phyloP scores from a whole-genome alignment of 345 rosid species.

The Ceriops zippeliana region DNA sequence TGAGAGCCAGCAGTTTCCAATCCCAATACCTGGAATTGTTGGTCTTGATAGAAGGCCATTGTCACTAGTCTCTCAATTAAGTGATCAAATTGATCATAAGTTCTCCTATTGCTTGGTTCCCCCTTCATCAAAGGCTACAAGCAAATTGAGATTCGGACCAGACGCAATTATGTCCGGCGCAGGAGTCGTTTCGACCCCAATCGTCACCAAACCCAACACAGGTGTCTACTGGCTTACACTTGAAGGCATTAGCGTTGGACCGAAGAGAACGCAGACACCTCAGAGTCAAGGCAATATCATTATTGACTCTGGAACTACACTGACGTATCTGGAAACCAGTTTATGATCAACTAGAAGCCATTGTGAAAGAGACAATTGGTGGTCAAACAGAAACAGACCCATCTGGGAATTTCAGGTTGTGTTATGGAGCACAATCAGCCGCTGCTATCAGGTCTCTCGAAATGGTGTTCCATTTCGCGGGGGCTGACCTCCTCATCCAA shows the following conservation, averaged over 20 bases:
- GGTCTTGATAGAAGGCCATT: slow-evolving; percentile 3
- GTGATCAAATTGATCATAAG: slow-evolving; percentile 3
- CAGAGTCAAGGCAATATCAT: slow-evolving; percentile 11
- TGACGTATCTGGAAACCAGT: slow-evolving; percentile 3
- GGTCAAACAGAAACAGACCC: background rate
- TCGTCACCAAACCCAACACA: background rate
- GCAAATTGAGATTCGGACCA: slow-evolving; percentile 4
- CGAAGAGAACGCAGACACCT: background rate
- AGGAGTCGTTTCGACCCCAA: slow-evolving; percentile 1
- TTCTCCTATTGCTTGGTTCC: slow-evolving; percentile 10
- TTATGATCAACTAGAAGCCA: slow-evolving; percentile 1
- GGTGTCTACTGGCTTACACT: background rate
- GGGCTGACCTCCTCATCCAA: too few species aligned
- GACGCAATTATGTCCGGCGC: background rate
- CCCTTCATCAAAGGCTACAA: background rate
- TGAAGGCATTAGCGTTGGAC: background rate
- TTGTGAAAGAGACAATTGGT: slow-evolving; percentile 1
- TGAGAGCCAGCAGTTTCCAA: background rate
- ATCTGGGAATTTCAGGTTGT: too few species aligned
- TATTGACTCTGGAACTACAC: slow-evolving; percentile 18
- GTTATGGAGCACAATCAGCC: too few species aligned
- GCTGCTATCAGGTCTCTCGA: too few species aligned
- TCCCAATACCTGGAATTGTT: background rate
- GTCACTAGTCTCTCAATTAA: slow-evolving; percentile 9
- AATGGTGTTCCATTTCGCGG: too few species aligned